phyloP scores from a whole-genome alignment of 2,329 filamentous ascomycete species.

The Phyllosticta ampelicida region DNA sequence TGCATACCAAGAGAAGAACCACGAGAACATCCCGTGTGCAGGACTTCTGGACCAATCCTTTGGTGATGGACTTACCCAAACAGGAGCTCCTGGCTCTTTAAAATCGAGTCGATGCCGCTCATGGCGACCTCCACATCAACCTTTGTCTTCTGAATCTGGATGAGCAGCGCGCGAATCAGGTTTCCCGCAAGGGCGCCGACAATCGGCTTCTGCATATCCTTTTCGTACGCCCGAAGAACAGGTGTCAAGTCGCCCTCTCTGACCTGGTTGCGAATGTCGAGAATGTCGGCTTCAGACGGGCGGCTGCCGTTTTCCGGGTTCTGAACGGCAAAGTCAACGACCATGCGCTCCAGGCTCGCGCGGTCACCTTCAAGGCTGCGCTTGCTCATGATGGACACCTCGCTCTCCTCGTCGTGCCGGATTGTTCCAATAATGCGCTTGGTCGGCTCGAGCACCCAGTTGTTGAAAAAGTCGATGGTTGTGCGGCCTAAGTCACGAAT shows the following conservation, averaged over 20 bases:
- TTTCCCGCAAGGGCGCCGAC: slow-evolving; percentile 76
- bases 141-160: slow-evolving; percentile 98
- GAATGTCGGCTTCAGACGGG: slow-evolving; percentile 58
- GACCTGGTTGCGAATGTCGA: slow-evolving; percentile 66
- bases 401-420: slow-evolving; percentile 80
- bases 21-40: no score
- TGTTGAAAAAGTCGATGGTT: slow-evolving; percentile 80
- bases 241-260: slow-evolving; percentile 88
- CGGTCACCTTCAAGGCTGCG: slow-evolving; percentile 83
- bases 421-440: slow-evolving; percentile 83
- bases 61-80: slow-evolving; percentile 59
- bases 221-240: slow-evolving; percentile 82
- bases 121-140: slow-evolving; percentile 95
- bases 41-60: no score
- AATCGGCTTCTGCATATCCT: slow-evolving; percentile 73
- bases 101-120: slow-evolving; percentile 83
- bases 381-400: slow-evolving; percentile 94
- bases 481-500: slow-evolving; percentile 69
- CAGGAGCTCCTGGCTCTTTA: slow-evolving; percentile 93
- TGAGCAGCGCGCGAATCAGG: slow-evolving; percentile 77
- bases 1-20: no score
- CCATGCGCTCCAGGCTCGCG: slow-evolving; percentile 92
- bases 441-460: slow-evolving; percentile 85
- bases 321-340: slow-evolving; percentile 86
- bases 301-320: slow-evolving; percentile 55